These are phyloP conservation scores for Pisolithus orientalis DNA, from an alignment of 768 basidiomycete species.

Conservation along the genomic window DNA sequence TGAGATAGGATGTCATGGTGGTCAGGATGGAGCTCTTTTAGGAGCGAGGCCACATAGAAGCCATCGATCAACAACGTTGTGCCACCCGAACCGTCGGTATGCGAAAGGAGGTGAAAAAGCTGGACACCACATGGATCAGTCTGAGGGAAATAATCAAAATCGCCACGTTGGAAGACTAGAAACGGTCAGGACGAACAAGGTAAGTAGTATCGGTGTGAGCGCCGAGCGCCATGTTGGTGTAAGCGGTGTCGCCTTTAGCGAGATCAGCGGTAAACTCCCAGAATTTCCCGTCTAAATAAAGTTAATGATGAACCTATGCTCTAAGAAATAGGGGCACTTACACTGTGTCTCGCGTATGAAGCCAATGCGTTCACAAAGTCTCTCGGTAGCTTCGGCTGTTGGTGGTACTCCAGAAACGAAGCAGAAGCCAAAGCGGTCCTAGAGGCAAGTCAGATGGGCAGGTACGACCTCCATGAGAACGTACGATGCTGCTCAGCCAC, in stretches of 20 bases:
- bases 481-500: slow-evolving; percentile 76
- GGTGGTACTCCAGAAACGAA: slow-evolving; percentile 77
- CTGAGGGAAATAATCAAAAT: slow-evolving; percentile 31
- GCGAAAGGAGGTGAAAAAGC: slow-evolving; percentile 87
- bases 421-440: slow-evolving; percentile 88
- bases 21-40: slow-evolving; percentile 66
- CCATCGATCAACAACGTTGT: slow-evolving; percentile 92
- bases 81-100: slow-evolving; percentile 78
- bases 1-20: slow-evolving; percentile 64
- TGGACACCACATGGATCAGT: slow-evolving; percentile 96
- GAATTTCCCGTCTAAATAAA: slow-evolving; percentile 68
- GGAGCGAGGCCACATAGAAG: slow-evolving; percentile 81
- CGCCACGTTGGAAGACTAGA: background rate
- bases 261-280: slow-evolving; percentile 97
- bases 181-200: slow-evolving; percentile 19
- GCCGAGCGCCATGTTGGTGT: slow-evolving; percentile 79
- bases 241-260: slow-evolving; percentile 89
- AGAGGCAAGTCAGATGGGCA: slow-evolving; percentile 2
- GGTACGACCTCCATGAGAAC: slow-evolving; percentile 20
- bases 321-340: slow-evolving; percentile 11
- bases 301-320: slow-evolving; percentile 29
- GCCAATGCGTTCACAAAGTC: slow-evolving; percentile 66
- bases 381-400: slow-evolving; percentile 80
- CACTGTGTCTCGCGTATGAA: slow-evolving; percentile 88
- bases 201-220: slow-evolving; percentile 81